Percentiles rank a stretch among this genome's conserved stretches.
Evolutionary conservation across 768 basidiomycete genomes (phyloP).

Genomic region (Lactarius sp.): DNA sequence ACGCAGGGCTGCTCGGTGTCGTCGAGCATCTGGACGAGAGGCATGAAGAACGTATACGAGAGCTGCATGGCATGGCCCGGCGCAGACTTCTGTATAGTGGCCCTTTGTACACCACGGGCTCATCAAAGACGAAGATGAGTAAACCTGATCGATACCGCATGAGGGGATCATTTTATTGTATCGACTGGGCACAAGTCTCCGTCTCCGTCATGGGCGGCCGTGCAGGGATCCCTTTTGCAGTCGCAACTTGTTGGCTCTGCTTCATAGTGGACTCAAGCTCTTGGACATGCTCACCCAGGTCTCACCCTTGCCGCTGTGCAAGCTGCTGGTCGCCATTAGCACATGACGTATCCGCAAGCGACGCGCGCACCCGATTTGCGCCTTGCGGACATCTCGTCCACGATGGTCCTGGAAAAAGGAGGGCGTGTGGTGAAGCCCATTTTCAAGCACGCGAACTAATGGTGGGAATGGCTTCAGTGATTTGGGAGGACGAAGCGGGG

Average conservation of each 20-base stretch:
- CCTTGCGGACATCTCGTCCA: conserved; percentile 75
- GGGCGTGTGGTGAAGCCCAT: conserved; percentile 65
- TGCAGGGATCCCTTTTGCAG: conserved; percentile 39
- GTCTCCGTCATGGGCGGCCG: conserved; percentile 23
- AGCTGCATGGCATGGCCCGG: conserved; percentile 53
- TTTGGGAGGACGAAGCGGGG: too few relatives aligned
- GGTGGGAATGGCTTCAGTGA: too few relatives aligned
- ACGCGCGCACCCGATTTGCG: conserved; percentile 80
- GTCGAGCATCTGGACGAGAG: too few relatives aligned
- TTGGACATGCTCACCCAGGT: conserved; percentile 76
- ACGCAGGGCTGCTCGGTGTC: too few relatives aligned
- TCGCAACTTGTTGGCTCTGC: conserved; percentile 87
- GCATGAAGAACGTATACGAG: too few relatives aligned
- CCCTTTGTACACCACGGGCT: conserved; percentile 89
- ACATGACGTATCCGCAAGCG: conserved; percentile 93
- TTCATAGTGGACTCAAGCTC: conserved; percentile 96
- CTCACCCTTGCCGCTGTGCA: conserved; percentile 82
- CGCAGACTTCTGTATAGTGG: conserved; percentile 89
- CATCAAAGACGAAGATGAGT: conserved; percentile 66
- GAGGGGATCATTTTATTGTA: conserved; percentile 80
- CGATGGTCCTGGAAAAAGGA: conserved; percentile 77
- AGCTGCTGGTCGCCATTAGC: conserved; percentile 90
- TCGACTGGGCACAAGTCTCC: conserved; percentile 37
- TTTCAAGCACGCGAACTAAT: too few relatives aligned
- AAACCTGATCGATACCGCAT: conserved; percentile 87